Percentiles rank a stretch among this genome's conserved stretches.
Conservation (phyloP, 176 grass and related monocot species). For the Puya raimondii region DNA sequence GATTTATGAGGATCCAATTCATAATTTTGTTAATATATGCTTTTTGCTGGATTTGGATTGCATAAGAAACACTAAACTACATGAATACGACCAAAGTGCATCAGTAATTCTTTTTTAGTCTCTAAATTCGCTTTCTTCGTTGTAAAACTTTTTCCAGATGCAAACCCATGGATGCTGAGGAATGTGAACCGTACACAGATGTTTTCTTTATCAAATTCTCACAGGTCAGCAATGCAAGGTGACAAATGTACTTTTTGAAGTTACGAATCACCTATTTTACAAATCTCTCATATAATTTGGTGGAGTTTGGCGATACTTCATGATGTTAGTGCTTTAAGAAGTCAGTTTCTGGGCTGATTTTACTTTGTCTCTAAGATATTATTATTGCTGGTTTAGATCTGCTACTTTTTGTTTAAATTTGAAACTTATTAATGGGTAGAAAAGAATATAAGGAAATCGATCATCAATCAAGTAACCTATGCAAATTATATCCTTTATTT, state of each 20-base stretch:
- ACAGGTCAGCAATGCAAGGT: conserved; percentile 83
- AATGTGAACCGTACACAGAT: conserved; percentile 78
- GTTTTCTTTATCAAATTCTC: conserved; percentile 89
- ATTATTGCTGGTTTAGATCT: background rate
- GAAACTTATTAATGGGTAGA: background rate
- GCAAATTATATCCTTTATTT: no score
- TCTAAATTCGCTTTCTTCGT: background rate
- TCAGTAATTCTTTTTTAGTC: no score
- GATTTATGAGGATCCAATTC: no score
- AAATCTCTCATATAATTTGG: background rate
- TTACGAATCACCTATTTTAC: background rate
- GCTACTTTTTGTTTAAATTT: background rate
- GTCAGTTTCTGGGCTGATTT: background rate
- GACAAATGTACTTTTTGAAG: conserved; percentile 9
- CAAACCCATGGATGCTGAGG: conserved; percentile 95
- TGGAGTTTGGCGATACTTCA: background rate
- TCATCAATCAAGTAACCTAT: background rate
- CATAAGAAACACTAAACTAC: no score
- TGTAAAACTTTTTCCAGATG: conserved; percentile 34
- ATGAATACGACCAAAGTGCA: no score
- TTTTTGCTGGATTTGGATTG: no score
- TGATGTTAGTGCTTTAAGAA: background rate
- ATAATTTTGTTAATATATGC: no score
- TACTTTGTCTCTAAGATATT: background rate
- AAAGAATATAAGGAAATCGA: background rate